Evolutionary conservation across 2,329 filamentous ascomycete genomes (phyloP).

Genomic region (Atkinsonella texensis): DNA sequence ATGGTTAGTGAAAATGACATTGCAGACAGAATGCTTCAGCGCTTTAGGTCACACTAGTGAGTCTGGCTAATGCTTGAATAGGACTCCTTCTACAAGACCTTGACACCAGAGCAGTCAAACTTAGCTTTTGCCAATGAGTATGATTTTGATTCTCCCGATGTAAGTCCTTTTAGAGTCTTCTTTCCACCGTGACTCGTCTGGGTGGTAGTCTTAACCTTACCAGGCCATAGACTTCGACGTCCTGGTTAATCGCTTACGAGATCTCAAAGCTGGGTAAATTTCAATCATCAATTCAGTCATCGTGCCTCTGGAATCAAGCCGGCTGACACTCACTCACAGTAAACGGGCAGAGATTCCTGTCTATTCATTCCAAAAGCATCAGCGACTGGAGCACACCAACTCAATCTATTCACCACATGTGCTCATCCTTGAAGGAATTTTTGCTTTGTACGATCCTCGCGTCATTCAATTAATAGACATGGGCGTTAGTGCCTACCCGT

Average conservation of each 20-base stretch:
- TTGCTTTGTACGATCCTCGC: slow-evolving; percentile 80
- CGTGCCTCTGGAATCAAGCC: background rate
- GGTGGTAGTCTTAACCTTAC: background rate
- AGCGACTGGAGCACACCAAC: slow-evolving; percentile 65
- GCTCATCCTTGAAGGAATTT: slow-evolving; percentile 87
- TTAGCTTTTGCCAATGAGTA: slow-evolving; percentile 83
- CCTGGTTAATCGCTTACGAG: slow-evolving; percentile 63
- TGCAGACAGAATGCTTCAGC: background rate
- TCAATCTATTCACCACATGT: slow-evolving; percentile 95
- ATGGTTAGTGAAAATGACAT: slow-evolving; percentile 50
- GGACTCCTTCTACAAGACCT: slow-evolving; percentile 95
- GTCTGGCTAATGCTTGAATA: slow-evolving; percentile 26
- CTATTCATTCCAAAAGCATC: slow-evolving; percentile 91
- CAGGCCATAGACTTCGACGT: slow-evolving; percentile 87
- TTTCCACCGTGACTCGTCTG: background rate
- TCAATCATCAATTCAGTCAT: slow-evolving; percentile 5
- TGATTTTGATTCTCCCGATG: slow-evolving; percentile 86
- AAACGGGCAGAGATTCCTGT: slow-evolving; percentile 84
- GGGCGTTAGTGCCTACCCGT: slow-evolving; percentile 42
- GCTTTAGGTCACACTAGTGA: background rate
- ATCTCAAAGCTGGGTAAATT: slow-evolving; percentile 81
- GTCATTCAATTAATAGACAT: slow-evolving; percentile 83
- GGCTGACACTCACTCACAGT: slow-evolving; percentile 27
- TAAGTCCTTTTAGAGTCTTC: slow-evolving; percentile 14
- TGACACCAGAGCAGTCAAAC: slow-evolving; percentile 66